Evolutionary conservation across 2,329 filamentous ascomycete species (phyloP), one percentile per base, ranked within the genome.

Genomic region (Remersonia thermophila): DNA sequence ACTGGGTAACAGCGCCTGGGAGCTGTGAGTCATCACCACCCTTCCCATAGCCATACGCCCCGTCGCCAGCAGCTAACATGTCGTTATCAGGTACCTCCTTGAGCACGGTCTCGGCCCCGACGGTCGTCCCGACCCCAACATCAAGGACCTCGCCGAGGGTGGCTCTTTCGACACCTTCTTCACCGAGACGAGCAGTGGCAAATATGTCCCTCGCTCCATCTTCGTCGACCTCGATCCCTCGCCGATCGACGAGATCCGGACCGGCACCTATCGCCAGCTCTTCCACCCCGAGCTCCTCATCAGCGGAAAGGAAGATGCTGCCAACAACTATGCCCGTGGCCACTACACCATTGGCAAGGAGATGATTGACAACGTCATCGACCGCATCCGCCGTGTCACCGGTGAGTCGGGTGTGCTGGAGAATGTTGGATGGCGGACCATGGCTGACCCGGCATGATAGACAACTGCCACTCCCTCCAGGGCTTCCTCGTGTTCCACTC

Each of bases 331-430:
- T 53, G 78, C 78, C 49, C 77, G 77, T 64, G 78, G 78, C 39
- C 77, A 83, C 63, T 82, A 83, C 62, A 82, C 78, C 50, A 76
- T 82, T 50, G 78, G 78, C 62, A 82, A 82, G 69, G 77, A 82
- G 65, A 77, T 80, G 72, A 72, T 80, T 37, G 77, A 82, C 56
- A 69, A 61, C 49, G 77, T 81, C 52, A 72, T 81, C 53, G 77
- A 82, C 52, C 72, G 73, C 50, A 73, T 82, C 48, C 77, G 77
- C 53, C 77, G 77, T 47, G 74, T 80, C 50, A 71, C 69, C 55
- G 77, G 77, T 80, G 56, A 41, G 41, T 25, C 23, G 14, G 20
- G 11, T 16, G 15, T 20, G 16, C 18, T 13, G 9, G 18, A 13
- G 5, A 2, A n/a, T 27, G 10, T n/a, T 16, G 15, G 15, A 12